Evolutionary conservation across 768 basidiomycete species (phyloP), one percentile per base, ranked within the genome.

Genomic region (Paxillus rubicundulus): DNA sequence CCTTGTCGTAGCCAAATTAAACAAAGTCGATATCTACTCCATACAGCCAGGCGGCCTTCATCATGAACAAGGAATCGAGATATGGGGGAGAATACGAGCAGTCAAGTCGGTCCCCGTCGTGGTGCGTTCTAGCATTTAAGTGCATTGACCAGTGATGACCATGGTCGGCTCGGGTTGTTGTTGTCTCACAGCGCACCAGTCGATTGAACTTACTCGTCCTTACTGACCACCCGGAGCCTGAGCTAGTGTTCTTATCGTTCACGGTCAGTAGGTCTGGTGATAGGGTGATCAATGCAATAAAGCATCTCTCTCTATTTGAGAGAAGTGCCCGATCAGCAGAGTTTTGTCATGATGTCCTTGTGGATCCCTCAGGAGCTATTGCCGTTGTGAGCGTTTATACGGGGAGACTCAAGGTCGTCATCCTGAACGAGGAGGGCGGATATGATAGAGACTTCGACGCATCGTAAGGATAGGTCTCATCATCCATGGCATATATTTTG

Each of bases 151-250:
- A 45, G 30, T 36, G 37, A 44, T 47, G 41, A 54, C 45, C n/a
- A 50, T 54, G 36, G 57, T 33, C 33, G 27, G 5, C 28, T 56
- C 28, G 39, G 36, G 51, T 47, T 13, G 47, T 55, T 30, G n/a
- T 36, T 12, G 50, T 44, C 20, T 21, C 37, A 54, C 48, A 59
- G 54, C 56, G 61, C 60, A 71, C 72, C 71, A 50, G 72, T 71
- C 39, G 55, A 61, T 33, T 73, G 70, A 57, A 76, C 75, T 27
- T 92, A 13, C 65, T 89, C 18, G 75, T 89, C 30, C 75, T 92
- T 63, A 78, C 86, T 0, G 87, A 87, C 53, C 88, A 90, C 59
- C 89, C 89, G 1, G 81, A 87, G 32, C 86, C 89, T 9, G 82
- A 84, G 54, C 74, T 92, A 12, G 67, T 91, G 33, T 74, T 90